phyloP scores from a whole-genome alignment of 139 green algal species.

The Chlorella sp. region DNA sequence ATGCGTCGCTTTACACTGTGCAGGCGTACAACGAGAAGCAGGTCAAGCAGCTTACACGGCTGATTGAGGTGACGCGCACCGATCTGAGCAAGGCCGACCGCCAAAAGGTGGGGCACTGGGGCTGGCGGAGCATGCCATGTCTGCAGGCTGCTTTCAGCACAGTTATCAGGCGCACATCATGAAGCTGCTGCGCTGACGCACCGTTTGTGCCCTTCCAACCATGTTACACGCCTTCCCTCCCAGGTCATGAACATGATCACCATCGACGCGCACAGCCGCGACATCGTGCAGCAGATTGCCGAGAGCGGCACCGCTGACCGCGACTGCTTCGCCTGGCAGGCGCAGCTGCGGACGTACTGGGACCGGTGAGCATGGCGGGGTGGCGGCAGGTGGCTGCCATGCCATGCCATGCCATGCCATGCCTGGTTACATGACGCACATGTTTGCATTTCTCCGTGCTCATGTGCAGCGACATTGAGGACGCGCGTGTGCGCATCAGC shows the following conservation, averaged over 20 bases:
- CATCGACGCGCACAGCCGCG: constrained; percentile 90
- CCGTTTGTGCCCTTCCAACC: not conserved
- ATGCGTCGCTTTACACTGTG: too few species aligned
- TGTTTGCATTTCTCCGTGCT: too few species aligned
- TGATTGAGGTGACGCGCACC: constrained; percentile 87
- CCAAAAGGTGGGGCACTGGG: constrained; percentile 79
- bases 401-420: not conserved
- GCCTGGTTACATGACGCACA: not conserved
- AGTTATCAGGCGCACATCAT: too few species aligned
- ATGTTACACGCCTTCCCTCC: constrained; percentile 59
- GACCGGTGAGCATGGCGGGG: constrained; percentile 62
- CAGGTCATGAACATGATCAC: constrained; percentile 73
- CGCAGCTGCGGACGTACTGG: constrained; percentile 83
- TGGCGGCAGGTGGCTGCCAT: too few species aligned
- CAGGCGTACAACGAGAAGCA: constrained; percentile 87
- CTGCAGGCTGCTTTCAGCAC: too few species aligned
- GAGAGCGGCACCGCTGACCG: constrained; percentile 78
- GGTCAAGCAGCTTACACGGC: constrained; percentile 84
- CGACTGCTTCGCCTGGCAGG: constrained; percentile 89
- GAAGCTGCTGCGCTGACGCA: not conserved
- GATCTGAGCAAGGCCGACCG: constrained; percentile 80
- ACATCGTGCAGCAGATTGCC: constrained; percentile 83
- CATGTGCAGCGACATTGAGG: constrained; percentile 40
- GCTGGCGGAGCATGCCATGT: not conserved
- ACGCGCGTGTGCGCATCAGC: constrained; percentile 84